A percentile compares a stretch with the other conserved stretches of the same genome.
Conservation (phyloP, 352 stramenopile genomes). For the Phytophthora niederhauseri region DNA sequence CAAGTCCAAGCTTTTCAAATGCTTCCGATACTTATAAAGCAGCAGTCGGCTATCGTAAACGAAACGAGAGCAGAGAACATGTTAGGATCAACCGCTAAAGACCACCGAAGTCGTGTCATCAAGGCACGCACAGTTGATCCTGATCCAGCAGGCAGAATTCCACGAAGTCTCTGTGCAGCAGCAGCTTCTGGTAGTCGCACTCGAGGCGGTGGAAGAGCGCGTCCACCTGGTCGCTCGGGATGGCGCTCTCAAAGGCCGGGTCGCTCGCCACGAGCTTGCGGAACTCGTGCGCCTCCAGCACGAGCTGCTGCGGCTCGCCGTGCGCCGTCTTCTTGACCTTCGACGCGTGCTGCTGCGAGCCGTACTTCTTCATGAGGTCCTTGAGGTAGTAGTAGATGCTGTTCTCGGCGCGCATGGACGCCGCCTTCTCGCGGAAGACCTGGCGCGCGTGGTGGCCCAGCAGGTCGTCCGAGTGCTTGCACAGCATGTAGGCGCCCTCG, state of each 20-base stretch:
- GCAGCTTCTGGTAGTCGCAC: conserved; percentile 51
- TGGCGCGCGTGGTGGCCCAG: conserved; percentile 80
- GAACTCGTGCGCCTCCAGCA: conserved; percentile 74
- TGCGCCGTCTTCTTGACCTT: conserved; percentile 47
- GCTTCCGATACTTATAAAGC: conserved; percentile 76
- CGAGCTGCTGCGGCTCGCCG: conserved; percentile 48
- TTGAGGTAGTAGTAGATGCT: conserved; percentile 89
- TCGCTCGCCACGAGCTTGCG: conserved; percentile 81
- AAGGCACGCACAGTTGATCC: conserved; percentile 66
- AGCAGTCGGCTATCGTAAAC: conserved; percentile 56
- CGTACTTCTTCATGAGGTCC: conserved; percentile 79
- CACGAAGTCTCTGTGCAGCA: conserved; percentile 76
- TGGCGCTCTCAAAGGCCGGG: conserved; percentile 71
- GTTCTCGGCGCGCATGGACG: conserved; percentile 82
- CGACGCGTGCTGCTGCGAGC: conserved; percentile 43
- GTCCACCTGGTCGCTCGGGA: conserved; percentile 73
- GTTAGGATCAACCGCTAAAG: not conserved
- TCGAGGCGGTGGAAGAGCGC: conserved; percentile 80
- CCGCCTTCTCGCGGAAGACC: conserved; percentile 85
- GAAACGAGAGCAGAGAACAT: not conserved
- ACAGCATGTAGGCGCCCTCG: conserved; percentile 83
- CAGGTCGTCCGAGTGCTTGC: conserved; percentile 84
- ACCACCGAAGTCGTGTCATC: not conserved
- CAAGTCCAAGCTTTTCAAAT: conserved; percentile 61
- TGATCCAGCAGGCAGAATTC: conserved; percentile 85